These are phyloP conservation scores for Fulvia fulva DNA, from an alignment of 2,329 filamentous ascomycete genomes.

Conservation along the genomic window DNA sequence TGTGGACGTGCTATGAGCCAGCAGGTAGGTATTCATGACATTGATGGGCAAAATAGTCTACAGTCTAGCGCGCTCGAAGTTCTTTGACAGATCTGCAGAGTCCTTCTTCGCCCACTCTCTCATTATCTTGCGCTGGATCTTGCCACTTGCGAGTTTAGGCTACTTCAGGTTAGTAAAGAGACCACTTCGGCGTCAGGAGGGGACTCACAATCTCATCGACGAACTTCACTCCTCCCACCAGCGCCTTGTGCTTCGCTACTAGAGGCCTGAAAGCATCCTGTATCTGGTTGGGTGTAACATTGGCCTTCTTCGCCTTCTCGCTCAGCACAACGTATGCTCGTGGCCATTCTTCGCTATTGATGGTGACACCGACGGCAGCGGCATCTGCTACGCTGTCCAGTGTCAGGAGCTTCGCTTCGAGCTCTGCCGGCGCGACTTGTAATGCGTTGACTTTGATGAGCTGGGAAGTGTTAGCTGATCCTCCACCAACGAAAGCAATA, in stretches of 20 bases:
- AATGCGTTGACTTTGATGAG: conserved; percentile 43
- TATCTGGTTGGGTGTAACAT: conserved; percentile 35
- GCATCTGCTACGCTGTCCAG: conserved; percentile 53
- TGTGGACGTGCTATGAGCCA: conserved; percentile 21
- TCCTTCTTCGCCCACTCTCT: conserved; percentile 57
- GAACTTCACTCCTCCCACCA: conserved; percentile 44
- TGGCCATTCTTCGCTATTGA: conserved; percentile 50
- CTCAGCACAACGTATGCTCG: conserved; percentile 52
- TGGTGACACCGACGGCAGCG: conserved; percentile 52
- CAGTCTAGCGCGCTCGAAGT: conserved; percentile 16
- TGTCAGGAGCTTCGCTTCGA: conserved; percentile 44
- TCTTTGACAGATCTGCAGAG: conserved; percentile 35
- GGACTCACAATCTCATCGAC: conserved; percentile 47
- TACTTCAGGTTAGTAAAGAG: conserved; percentile 6
- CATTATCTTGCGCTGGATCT: conserved; percentile 55
- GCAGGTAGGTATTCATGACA: too few relatives aligned
- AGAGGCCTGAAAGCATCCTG: conserved; percentile 35
- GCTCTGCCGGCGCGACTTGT: conserved; percentile 31
- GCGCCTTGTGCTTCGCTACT: conserved; percentile 41
- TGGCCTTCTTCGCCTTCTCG: conserved; percentile 41
- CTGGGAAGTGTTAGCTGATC: conserved; percentile 18
- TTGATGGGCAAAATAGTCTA: too few relatives aligned
- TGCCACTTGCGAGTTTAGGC: conserved; percentile 55
- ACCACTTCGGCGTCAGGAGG: neutral
- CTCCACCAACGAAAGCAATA: neutral